A percentile compares a stretch with the other conserved stretches of the same genome.
phyloP scores from a whole-genome alignment of 2,329 filamentous ascomycete genomes.

The Fusarium phyllophilum region DNA sequence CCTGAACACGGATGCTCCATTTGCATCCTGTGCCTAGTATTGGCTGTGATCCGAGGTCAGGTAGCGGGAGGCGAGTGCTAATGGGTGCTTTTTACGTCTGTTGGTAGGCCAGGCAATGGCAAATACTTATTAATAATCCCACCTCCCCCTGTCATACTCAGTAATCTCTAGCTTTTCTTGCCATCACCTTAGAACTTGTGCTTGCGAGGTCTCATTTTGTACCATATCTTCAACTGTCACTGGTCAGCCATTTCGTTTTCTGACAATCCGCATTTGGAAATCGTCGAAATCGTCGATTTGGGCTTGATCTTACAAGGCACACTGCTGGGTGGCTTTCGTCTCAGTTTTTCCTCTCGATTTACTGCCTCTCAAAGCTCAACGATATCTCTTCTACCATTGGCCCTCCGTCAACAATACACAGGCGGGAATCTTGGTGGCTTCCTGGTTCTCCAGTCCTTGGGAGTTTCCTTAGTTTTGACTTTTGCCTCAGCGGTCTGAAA shows the following conservation, averaged over 20 bases:
- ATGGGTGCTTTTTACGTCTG: not conserved
- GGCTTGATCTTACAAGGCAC: not conserved
- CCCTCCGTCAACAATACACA: not conserved
- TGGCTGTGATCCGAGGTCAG: conserved; percentile 7
- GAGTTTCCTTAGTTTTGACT: conserved; percentile 13
- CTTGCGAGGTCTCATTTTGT: not conserved
- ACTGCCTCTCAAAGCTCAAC: conserved; percentile 5
- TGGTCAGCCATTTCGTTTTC: not conserved
- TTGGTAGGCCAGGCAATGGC: conserved; percentile 1
- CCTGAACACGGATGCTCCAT: conserved; percentile 1
- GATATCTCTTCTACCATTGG: conserved; percentile 2
- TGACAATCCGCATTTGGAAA: conserved; percentile 8
- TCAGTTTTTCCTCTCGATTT: not conserved
- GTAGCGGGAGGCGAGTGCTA: not conserved
- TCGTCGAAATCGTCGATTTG: not conserved
- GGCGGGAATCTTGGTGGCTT: not conserved
- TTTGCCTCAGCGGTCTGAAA: conserved; percentile 12
- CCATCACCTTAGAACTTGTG: not conserved
- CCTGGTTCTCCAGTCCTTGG: not conserved
- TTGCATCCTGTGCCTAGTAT: not conserved
- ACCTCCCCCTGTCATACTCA: conserved; percentile 5
- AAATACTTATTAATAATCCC: conserved; percentile 15
- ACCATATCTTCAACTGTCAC: not conserved
- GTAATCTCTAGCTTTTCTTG: not conserved
- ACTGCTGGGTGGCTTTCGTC: conserved; percentile 1